Conservation (phyloP, 202 grass and related monocot genomes). For the Zizania palustris region DNA sequence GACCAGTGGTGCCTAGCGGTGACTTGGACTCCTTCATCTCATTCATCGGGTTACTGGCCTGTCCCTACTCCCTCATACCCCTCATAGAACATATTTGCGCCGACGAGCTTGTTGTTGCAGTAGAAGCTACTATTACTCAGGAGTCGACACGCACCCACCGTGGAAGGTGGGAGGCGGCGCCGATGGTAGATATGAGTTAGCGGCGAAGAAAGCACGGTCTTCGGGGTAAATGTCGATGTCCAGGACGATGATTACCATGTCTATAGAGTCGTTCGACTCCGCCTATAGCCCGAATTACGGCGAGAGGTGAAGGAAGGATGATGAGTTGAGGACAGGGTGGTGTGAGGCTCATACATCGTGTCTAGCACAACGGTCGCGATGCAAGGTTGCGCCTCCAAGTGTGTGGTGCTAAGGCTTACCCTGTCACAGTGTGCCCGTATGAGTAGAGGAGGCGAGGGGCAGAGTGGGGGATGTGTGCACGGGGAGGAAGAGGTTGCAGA, state of each 20-base stretch:
- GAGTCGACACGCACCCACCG: slow-evolving; percentile 42
- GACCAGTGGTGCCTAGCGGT: slow-evolving; percentile 42
- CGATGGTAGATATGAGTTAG: background rate
- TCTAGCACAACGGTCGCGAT: slow-evolving; percentile 41
- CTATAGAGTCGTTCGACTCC: slow-evolving; percentile 1
- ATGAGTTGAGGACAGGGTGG: slow-evolving; percentile 49
- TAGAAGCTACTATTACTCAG: slow-evolving; percentile 28
- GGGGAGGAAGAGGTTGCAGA: slow-evolving; percentile 34
- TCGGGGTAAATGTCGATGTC: slow-evolving; percentile 55
- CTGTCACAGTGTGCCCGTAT: slow-evolving; percentile 42
- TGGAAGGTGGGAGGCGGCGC: slow-evolving; percentile 38
- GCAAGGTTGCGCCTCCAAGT: slow-evolving; percentile 31
- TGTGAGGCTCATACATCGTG: slow-evolving; percentile 26
- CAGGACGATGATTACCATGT: slow-evolving; percentile 47
- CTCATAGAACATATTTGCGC: slow-evolving; percentile 43
- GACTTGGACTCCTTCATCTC: slow-evolving; percentile 41
- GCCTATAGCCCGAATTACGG: background rate
- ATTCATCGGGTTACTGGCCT: slow-evolving; percentile 23
- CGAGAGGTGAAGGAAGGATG: slow-evolving; percentile 54
- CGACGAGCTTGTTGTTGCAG: slow-evolving; percentile 63
- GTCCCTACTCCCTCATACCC: slow-evolving; percentile 46
- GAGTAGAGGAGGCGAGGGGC: slow-evolving; percentile 38
- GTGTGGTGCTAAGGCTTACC: slow-evolving; percentile 46
- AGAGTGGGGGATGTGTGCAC: background rate
- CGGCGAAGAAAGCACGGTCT: slow-evolving; percentile 42